These are phyloP conservation scores for Aspergillus eucalypticola DNA, from an alignment of 2,329 filamentous ascomycete genomes.

Conservation along the genomic window DNA sequence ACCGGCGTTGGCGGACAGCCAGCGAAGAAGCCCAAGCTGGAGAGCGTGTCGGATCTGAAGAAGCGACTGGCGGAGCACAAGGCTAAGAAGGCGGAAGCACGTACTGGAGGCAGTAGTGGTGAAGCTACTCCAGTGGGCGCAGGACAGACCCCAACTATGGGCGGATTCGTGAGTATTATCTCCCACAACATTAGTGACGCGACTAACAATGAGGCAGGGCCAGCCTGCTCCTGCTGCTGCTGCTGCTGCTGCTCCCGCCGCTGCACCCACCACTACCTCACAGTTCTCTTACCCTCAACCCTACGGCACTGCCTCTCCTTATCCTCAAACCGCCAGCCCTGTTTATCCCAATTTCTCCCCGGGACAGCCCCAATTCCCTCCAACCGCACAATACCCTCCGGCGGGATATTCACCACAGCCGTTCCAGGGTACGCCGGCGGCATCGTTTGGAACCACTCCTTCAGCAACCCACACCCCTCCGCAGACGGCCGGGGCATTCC, in stretches of 20 bases:
- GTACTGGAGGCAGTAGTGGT: constrained; percentile 57
- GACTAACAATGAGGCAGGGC: constrained; percentile 8
- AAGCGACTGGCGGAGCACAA: constrained; percentile 76
- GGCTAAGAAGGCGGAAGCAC: constrained; percentile 63
- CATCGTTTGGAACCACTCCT: constrained; percentile 44
- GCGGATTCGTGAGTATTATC: constrained; percentile 58
- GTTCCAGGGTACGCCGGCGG: constrained; percentile 31
- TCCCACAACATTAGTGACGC: constrained; percentile 1
- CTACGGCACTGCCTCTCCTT: constrained; percentile 41
- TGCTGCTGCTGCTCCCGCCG: constrained; percentile 23
- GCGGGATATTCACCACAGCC: constrained; percentile 36
- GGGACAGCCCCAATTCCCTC: constrained; percentile 37
- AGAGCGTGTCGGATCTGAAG: constrained; percentile 76
- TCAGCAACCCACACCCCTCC: constrained; percentile 48
- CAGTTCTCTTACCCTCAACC: constrained; percentile 43
- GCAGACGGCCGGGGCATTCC: constrained; percentile 36
- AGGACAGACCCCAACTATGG: constrained; percentile 51
- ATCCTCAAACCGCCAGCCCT: constrained; percentile 43
- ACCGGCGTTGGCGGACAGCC: constrained; percentile 44
- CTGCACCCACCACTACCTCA: constrained; percentile 37
- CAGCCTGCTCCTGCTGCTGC: constrained; percentile 42
- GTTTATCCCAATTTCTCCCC: constrained; percentile 39
- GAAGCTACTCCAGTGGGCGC: constrained; percentile 58
- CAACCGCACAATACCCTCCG: constrained; percentile 32
- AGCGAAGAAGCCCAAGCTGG: constrained; percentile 68